Conservation (phyloP, 345 rosid genomes). For the Euphorbia tirucalli region DNA sequence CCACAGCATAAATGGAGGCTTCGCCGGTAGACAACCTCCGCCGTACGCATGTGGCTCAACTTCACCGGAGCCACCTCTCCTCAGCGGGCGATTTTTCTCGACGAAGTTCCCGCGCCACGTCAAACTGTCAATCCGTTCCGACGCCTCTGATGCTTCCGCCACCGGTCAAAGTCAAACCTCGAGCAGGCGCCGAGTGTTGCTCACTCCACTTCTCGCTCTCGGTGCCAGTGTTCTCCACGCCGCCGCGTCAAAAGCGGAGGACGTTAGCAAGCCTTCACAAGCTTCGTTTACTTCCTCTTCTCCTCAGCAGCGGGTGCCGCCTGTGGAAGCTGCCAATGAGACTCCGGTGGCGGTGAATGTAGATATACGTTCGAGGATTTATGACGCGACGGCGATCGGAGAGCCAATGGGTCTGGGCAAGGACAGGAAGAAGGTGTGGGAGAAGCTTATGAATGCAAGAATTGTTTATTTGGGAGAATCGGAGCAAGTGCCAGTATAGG, state of each 20-base stretch:
- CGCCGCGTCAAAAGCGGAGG: slow-evolving; percentile 26
- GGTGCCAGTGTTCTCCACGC: slow-evolving; percentile 19
- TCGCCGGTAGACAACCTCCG: slow-evolving; percentile 4
- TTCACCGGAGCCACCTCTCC: not conserved
- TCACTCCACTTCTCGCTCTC: slow-evolving; percentile 43
- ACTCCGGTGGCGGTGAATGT: slow-evolving; percentile 34
- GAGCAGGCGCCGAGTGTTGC: slow-evolving; percentile 40
- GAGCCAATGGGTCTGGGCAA: slow-evolving; percentile 89
- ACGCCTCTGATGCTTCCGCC: not conserved
- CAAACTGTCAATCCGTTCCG: slow-evolving; percentile 6
- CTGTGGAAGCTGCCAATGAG: slow-evolving; percentile 22
- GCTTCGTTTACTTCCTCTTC: not conserved
- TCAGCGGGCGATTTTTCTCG: slow-evolving; percentile 19
- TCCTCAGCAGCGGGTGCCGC: slow-evolving; percentile 22
- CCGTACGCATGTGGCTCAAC: not conserved
- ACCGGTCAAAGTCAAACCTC: slow-evolving; percentile 11
- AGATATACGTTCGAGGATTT: slow-evolving; percentile 53
- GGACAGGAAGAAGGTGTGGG: slow-evolving; percentile 82
- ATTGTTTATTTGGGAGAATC: slow-evolving; percentile 84
- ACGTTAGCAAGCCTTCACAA: not conserved
- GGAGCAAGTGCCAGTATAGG: slow-evolving; percentile 78
- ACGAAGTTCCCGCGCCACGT: slow-evolving; percentile 5
- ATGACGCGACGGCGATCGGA: slow-evolving; percentile 83
- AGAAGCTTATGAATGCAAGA: slow-evolving; percentile 75
- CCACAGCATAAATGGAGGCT: not conserved